Evolutionary conservation across 768 basidiomycete species (phyloP), one percentile per base, ranked within the genome.

Genomic region (Leccinum aurantiacum): DNA sequence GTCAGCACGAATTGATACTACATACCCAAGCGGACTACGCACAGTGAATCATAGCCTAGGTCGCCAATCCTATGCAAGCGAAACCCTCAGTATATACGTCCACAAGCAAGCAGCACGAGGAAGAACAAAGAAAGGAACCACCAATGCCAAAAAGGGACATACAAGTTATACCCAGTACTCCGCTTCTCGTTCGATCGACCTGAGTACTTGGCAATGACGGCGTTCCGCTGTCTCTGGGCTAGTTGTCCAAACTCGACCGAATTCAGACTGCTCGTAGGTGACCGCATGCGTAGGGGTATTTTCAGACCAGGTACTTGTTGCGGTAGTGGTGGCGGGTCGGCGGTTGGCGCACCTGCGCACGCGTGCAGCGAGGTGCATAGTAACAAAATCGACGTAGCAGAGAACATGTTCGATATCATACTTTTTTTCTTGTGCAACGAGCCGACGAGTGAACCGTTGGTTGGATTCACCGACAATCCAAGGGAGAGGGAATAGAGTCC

Each of bases 41-140:
- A 85, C 86, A n/a, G 84, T 13, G 88, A 86, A 71, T 92, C 90
- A 14, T 76, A 71, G 41, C 80, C 79, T 72, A 91, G 87, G 66
- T 89, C 85, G 17, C 81, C 78, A 17, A 90, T 71, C 53, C 89
- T 91, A 63, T 14, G 33, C 35, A 38, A 44, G n/a, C 11, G 27
- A 6, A 11, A 14, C 6, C 8, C 38, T 67, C 24, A 69, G 60
- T 24, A 46, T 22, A 17, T 6, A 22, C 7, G 4, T 24, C 22
- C 9, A 17, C 14, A 49, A 49, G 15, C 3, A 25, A 49, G 6
- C 47, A 25, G 13, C 47, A 48, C 9, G 9, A 4, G 33, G 33
- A 33, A 33, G 11, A 13, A 33, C 33, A 5, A 13, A 15, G n/a
- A 8, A 27, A n/a, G 22, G 17, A 31, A 10, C 17, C 24, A 48